Conservation (phyloP, 495 filamentous ascomycete genomes). For the Daldinia childiae region DNA sequence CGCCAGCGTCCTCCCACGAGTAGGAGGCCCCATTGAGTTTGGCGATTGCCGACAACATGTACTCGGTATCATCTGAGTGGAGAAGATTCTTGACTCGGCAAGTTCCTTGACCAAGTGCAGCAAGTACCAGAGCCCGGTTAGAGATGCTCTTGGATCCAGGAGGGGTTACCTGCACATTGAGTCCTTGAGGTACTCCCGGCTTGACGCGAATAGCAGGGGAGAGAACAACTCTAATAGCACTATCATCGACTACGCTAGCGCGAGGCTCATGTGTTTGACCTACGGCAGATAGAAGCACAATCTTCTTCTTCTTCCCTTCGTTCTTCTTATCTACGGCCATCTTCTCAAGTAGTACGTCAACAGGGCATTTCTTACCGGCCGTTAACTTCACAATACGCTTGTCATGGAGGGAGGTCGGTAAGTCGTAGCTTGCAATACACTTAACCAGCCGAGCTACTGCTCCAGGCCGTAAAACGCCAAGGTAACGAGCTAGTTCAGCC, state of each 20-base stretch:
- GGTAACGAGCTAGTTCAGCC: constrained; percentile 88
- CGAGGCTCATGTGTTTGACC: constrained; percentile 85
- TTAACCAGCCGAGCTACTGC: constrained; percentile 91
- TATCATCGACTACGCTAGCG: constrained; percentile 87
- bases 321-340: constrained; percentile 99
- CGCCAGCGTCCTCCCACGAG: constrained; percentile 92
- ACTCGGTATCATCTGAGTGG: constrained; percentile 96
- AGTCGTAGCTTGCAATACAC: constrained; percentile 90
- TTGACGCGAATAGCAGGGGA: constrained; percentile 79
- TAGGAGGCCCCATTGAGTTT: constrained; percentile 89
- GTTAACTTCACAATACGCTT: constrained; percentile 85
- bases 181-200: constrained; percentile 69
- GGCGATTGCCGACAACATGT: constrained; percentile 90
- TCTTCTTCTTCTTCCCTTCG: constrained; percentile 92
- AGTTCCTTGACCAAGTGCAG: constrained; percentile 86
- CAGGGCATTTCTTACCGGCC: constrained; percentile 88
- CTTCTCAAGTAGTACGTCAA: constrained; percentile 84
- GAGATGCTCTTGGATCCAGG: constrained; percentile 98
- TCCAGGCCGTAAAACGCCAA: constrained; percentile 85
- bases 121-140: constrained; percentile 91
- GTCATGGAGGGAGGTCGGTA: constrained; percentile 88
- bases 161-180: constrained; percentile 79
- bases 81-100: constrained; percentile 91
- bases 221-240: constrained; percentile 83
- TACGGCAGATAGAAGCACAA: constrained; percentile 93